Base-by-base conservation (phyloP, 1,284 basidiomycete genomes). In the Pseudozyma sp. region DNA sequence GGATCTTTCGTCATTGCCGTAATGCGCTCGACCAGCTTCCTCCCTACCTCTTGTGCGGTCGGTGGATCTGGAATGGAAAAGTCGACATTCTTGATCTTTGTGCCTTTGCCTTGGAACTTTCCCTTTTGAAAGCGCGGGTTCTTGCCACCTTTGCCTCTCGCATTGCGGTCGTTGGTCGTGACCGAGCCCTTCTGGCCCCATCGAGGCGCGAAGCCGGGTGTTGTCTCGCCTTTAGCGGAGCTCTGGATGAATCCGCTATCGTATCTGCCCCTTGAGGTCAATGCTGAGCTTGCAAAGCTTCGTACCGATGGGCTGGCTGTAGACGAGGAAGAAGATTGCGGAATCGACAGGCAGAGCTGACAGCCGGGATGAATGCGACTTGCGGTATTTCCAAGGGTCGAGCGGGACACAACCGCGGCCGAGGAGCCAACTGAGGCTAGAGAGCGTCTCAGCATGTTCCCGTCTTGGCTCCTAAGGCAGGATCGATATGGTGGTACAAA, bases 11-110 rank as follows among this genome's bases (percentile, higher is more conserved):
- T 5, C 45, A 74, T 45, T 0, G 67, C 53, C 1, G 30, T 43
- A 2, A 69, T 42, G 49, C 53, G 53, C 5, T 66, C 59, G 6
- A 58, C 59, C 8, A 74, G 53, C 34, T 54, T 51, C 5, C 70
- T 31, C 0, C 44, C 70, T 7, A 73, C 70, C 11, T 64, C 48
- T 30, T 68, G 70, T 1, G 53, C 65, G 2, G 65, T 65, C 3
- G 65, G 65, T 1, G 65, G 57, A 4, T 60, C 47, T 2, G 70
- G 65, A 6, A 43, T 46, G 7, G 53, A 56, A 30, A 69, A 69
- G 33, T 69, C 59, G 30, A 43, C 67, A 17, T 60, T 33, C 35
- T 54, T 58, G 7, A 29, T 16, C n/a, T 54, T 24, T 4, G 3
- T 29, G 10, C 33, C 31, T 24, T 51, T 24, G 5, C 19, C 37